A percentile compares a stretch with the other conserved stretches of the same genome.
These are phyloP conservation scores for Azolla pinnata DNA, from an alignment of 75 land plant genomes.

Conservation along the genomic window DNA sequence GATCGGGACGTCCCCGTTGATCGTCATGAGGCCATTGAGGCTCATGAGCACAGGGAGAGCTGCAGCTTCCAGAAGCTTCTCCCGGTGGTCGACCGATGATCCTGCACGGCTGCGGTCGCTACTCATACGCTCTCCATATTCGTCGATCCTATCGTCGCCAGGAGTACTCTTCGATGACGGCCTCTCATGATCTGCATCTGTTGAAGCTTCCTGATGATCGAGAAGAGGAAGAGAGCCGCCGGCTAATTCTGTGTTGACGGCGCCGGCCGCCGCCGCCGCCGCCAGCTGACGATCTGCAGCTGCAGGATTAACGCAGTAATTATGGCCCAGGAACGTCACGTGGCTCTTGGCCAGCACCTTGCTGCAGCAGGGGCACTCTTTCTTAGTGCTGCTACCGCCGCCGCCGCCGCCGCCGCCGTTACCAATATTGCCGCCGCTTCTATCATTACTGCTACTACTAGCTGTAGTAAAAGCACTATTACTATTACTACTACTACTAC, in stretches of 20 bases:
- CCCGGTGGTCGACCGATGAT: too few relatives aligned
- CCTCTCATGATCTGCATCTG: too few relatives aligned
- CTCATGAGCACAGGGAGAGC: slow-evolving; percentile 3
- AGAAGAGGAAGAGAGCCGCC: too few relatives aligned
- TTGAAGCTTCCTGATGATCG: too few relatives aligned
- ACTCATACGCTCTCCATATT: too few relatives aligned
- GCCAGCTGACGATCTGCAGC: not conserved
- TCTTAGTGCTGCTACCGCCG: too few relatives aligned
- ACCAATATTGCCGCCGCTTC: not conserved
- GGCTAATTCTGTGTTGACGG: not conserved
- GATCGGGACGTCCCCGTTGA: too few relatives aligned
- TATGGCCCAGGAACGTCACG: slow-evolving; percentile 1
- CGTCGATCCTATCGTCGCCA: too few relatives aligned
- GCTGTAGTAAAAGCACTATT: not conserved
- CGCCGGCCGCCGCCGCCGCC: not conserved
- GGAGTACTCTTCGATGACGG: too few relatives aligned
- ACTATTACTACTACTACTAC: not conserved
- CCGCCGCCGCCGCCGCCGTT: not conserved
- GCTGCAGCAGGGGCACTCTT: slow-evolving; percentile 6
- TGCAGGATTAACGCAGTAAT: not conserved
- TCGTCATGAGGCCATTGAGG: too few relatives aligned
- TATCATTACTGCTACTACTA: not conserved
- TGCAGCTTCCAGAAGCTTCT: not conserved
- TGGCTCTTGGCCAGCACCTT: not conserved
- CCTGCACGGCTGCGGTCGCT: too few relatives aligned